Conservation (phyloP, 2,329 filamentous ascomycete genomes). For the Cryoendolithus antarcticus region DNA sequence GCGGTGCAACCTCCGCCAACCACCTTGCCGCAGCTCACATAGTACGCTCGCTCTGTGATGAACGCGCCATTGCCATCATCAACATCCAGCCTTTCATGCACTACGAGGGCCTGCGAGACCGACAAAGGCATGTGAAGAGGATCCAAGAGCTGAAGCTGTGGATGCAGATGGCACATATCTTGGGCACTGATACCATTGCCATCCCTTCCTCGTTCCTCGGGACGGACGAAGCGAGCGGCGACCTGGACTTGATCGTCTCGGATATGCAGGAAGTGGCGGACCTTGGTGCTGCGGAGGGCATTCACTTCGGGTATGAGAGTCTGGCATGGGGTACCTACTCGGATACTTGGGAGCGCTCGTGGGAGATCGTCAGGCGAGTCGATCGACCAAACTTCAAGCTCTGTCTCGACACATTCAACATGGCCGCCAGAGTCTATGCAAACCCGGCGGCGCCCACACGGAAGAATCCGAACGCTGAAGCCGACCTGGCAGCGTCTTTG, state of each 20-base stretch:
- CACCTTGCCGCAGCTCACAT: conserved; percentile 44
- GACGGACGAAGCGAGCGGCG: conserved; percentile 36
- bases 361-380: conserved; percentile 54
- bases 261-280: conserved; percentile 58
- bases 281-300: conserved; percentile 45
- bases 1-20: conserved; percentile 34
- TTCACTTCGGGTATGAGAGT: conserved; percentile 63
- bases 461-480: conserved; percentile 42
- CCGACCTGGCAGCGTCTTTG: conserved; percentile 43
- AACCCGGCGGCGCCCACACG: conserved; percentile 48
- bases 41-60: conserved; percentile 45
- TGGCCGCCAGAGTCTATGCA: conserved; percentile 57
- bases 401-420: conserved; percentile 69
- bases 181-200: conserved; percentile 60
- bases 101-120: conserved; percentile 61
- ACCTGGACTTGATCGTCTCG: conserved; percentile 43
- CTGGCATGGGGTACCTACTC: conserved; percentile 60
- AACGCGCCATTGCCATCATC: conserved; percentile 45
- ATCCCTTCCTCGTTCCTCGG: conserved; percentile 62
- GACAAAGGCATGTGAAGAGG: conserved; percentile 42
- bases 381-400: conserved; percentile 61
- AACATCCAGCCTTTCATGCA: conserved; percentile 67
- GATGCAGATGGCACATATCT: conserved; percentile 51
- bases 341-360: conserved; percentile 60
- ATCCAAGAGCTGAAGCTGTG: conserved; percentile 55